phyloP scores from a whole-genome alignment of 805 yeast species.

The Candida morakotiae region DNA sequence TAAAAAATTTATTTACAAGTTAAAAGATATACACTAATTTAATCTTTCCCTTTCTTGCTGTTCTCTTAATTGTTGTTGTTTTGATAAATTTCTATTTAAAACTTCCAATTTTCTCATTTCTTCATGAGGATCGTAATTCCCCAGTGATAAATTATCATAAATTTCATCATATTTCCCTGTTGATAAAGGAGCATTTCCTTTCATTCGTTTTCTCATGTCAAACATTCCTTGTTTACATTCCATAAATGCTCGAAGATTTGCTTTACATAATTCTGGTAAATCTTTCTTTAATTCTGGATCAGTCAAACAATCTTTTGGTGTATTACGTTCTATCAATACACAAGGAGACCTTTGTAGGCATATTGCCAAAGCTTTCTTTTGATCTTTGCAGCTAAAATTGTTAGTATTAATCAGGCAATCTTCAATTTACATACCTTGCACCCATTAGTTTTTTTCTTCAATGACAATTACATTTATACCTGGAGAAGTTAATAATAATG shows the following conservation, averaged over 20 bases:
- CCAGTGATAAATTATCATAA: conserved; percentile 70
- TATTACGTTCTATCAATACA: conserved; percentile 83
- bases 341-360: conserved; percentile 96
- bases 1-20: conserved; percentile 38
- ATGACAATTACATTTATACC: conserved; percentile 76
- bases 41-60: conserved; percentile 28
- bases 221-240: conserved; percentile 90
- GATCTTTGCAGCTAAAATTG: conserved; percentile 76
- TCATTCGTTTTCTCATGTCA: conserved; percentile 85
- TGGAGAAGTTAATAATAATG: conserved; percentile 70
- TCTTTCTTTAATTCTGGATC: conserved; percentile 72
- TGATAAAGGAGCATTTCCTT: conserved; percentile 90
- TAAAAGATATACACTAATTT: conserved; percentile 5
- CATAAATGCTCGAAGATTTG: conserved; percentile 78
- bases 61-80: conserved; percentile 22
- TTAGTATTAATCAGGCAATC: neutral
- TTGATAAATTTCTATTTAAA: conserved; percentile 48
- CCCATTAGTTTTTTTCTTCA: conserved; percentile 36
- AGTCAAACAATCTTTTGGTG: conserved; percentile 83
- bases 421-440: conserved; percentile 40
- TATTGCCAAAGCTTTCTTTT: conserved; percentile 90
- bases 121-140: conserved; percentile 76
- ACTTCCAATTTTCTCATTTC: conserved; percentile 71
- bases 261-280: conserved; percentile 83
- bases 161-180: conserved; percentile 92